Conservation (phyloP, 345 rosid species). For the Durio zibethinus region DNA sequence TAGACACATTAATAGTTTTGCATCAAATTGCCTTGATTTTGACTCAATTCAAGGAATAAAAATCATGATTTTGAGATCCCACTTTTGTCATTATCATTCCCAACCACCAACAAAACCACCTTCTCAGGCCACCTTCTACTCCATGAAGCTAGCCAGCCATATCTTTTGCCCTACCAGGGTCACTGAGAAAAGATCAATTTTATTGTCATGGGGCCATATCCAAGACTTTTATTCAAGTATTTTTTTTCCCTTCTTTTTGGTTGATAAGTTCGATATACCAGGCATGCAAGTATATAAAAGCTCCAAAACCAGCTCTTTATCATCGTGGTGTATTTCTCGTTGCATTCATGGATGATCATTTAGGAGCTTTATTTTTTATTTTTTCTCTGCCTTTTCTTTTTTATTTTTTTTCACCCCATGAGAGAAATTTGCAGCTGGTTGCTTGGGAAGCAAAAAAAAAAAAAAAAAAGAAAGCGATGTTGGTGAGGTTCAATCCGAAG, state of each 20-base stretch:
- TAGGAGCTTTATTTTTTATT: not conserved
- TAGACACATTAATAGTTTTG: not conserved
- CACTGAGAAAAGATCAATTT: conserved; percentile 16
- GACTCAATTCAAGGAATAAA: not conserved
- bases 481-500: conserved; percentile 96
- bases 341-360: conserved; percentile 7
- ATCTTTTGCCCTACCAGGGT: conserved; percentile 23
- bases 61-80: conserved; percentile 28
- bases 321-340: conserved; percentile 2
- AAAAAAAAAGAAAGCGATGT: conserved; percentile 58
- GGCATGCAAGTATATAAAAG: conserved; percentile 8
- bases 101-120: conserved; percentile 33
- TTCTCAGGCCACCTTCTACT: conserved; percentile 26
- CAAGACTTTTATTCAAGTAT: conserved; percentile 19
- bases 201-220: conserved; percentile 29
- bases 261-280: conserved; percentile 17
- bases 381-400: not conserved
- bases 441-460: conserved; percentile 22
- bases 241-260: conserved; percentile 4
- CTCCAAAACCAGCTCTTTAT: conserved; percentile 1
- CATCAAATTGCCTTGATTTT: conserved; percentile 14
- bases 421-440: not conserved
- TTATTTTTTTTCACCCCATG: not conserved
- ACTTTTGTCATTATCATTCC: conserved; percentile 15
- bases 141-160: conserved; percentile 17